A percentile compares a stretch with the other conserved stretches of the same genome.
phyloP scores from a whole-genome alignment of 257 asterid species.

The Solanum chiquidenum region DNA sequence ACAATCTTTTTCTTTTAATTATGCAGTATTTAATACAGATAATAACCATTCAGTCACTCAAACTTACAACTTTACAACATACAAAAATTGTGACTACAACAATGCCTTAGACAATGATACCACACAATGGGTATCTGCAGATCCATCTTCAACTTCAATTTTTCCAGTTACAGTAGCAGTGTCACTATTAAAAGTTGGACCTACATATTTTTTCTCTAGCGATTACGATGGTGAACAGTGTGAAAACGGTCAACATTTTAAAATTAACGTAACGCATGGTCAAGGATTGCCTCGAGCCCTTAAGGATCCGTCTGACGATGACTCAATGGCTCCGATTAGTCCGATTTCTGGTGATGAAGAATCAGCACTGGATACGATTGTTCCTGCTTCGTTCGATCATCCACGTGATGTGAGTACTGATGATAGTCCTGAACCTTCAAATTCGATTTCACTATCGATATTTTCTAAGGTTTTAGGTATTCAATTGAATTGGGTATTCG shows the following conservation, averaged over 20 bases:
- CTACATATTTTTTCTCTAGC: constrained; percentile 58
- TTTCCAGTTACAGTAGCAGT: constrained; percentile 35
- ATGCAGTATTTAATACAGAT: constrained; percentile 79
- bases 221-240: constrained; percentile 94
- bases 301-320: constrained; percentile 15
- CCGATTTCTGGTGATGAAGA: constrained; percentile 48
- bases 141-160: constrained; percentile 52
- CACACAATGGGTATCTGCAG: constrained; percentile 43
- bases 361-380: constrained; percentile 60
- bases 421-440: constrained; percentile 27
- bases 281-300: constrained; percentile 59
- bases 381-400: constrained; percentile 58
- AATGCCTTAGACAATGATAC: constrained; percentile 55
- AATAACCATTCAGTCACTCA: constrained; percentile 76
- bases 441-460: constrained; percentile 11
- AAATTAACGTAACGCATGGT: constrained; percentile 54
- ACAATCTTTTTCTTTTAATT: neutral
- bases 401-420: constrained; percentile 47
- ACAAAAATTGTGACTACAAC: constrained; percentile 36
- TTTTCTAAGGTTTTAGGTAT: constrained; percentile 17
- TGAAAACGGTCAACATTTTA: constrained; percentile 42
- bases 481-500: constrained; percentile 9
- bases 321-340: constrained; percentile 37
- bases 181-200: constrained; percentile 43
- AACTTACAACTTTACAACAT: constrained; percentile 59